Base-by-base conservation (phyloP, 495 filamentous ascomycete species). In the Penicillium paxilli region DNA sequence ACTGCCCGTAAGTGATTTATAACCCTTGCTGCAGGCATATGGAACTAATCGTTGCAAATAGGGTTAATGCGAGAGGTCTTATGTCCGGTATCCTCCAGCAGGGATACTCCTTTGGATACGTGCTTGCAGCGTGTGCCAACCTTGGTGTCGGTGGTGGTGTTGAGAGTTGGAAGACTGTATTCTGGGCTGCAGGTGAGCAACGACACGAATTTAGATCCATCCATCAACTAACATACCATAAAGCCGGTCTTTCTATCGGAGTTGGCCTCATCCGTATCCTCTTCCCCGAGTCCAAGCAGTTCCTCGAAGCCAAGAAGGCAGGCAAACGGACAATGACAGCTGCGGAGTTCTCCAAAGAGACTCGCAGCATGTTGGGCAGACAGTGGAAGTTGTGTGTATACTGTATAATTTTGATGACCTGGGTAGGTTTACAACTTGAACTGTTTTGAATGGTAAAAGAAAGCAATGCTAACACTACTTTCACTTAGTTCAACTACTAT, bases 51-150 rank as follows among this genome's bases (percentile, higher is more conserved):
- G 11, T 42, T 12, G 8, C 20, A 11, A 23, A 42, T 12, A 70
- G 69, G 46, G 65, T 68, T 35, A 79, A 88, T 54, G 84, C 87
- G 8, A 76, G 87, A 58, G 87, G 88, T 49, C 72, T 91, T 10
- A 89, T 91, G 81, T 89, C 86, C 2, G 89, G 89, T 8, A 84
- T 91, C 19, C 71, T 91, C 4, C 89, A 92, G 51, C 87, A 90
- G 63, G 89, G 89, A 0, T 91, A 91, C 57, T 83, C 87, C 4
- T 71, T 90, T 24, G 89, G 89, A 9, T 91, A 90, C 57, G 79
- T 92, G 3, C 72, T 87, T 49, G 88, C 89, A 17, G 87, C 88
- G 1, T 84, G 81, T 51, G 81, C 82, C 38, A 90, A 87, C 52
- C 78, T 90, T 12, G 84, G 81, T 20, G 80, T 88, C 0, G 86